Evolutionary conservation across 2,329 filamentous ascomycete species (phyloP).

Genomic region (Chaetomium sp.): DNA sequence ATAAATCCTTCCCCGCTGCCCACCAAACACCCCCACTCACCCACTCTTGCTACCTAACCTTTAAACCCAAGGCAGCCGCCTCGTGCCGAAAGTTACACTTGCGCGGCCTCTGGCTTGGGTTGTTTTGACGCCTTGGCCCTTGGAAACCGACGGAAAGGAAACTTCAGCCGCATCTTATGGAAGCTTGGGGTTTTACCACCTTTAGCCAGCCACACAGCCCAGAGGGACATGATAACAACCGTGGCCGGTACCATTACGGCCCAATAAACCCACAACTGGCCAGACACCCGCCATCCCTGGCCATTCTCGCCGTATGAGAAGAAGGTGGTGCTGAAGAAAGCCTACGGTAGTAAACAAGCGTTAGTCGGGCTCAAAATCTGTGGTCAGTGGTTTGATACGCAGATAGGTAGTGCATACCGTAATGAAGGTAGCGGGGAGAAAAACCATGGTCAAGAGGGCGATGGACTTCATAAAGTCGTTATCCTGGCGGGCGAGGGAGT

Average conservation of each 20-base stretch:
- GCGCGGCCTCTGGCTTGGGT: too few species aligned
- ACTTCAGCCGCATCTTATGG: too few species aligned
- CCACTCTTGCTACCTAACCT: too few species aligned
- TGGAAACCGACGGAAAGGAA: too few species aligned
- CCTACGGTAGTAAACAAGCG: not conserved
- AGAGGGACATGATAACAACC: conserved; percentile 12
- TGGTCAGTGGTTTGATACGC: too few species aligned
- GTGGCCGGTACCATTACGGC: conserved; percentile 15
- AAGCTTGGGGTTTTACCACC: not conserved
- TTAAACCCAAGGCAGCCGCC: too few species aligned
- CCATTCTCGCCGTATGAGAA: conserved; percentile 13
- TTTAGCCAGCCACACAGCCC: conserved; percentile 14
- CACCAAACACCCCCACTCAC: too few species aligned
- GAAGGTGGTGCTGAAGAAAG: conserved; percentile 22
- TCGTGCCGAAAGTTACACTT: too few species aligned
- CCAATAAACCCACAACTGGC: conserved; percentile 19
- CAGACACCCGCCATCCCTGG: conserved; percentile 13
- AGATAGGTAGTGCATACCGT: conserved; percentile 8
- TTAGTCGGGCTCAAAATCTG: too few species aligned
- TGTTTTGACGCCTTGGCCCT: too few species aligned
- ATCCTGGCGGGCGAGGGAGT: conserved; percentile 19
- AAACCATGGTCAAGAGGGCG: conserved; percentile 19
- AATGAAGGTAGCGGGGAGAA: conserved; percentile 20
- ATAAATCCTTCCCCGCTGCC: too few species aligned
- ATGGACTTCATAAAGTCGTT: conserved; percentile 21